Evolutionary conservation across 805 yeast species (phyloP).

Genomic region (Kodamaea hsintzibuensis): DNA sequence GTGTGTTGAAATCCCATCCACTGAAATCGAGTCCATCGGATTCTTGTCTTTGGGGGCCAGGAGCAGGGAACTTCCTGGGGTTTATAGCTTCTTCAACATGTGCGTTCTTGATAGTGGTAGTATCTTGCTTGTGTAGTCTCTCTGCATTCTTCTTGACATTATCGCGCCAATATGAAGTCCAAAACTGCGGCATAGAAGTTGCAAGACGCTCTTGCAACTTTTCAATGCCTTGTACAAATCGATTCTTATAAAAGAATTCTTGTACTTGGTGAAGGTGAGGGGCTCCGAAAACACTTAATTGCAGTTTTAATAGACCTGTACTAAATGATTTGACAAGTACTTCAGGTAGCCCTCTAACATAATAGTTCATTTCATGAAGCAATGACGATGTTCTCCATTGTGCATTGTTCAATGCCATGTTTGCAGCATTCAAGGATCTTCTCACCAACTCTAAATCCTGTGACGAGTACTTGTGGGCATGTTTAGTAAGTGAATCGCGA

Average conservation of each 20-base stretch:
- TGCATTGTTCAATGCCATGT: constrained; percentile 49
- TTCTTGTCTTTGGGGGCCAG: background rate
- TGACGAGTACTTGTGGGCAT: constrained; percentile 25
- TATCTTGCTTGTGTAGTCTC: constrained; percentile 2
- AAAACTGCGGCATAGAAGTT: constrained; percentile 43
- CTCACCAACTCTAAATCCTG: constrained; percentile 44
- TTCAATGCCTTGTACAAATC: constrained; percentile 39
- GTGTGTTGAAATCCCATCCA: constrained; percentile 20
- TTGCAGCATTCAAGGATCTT: constrained; percentile 47
- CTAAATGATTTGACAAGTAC: constrained; percentile 43
- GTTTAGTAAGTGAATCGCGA: constrained; percentile 43
- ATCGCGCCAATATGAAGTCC: constrained; percentile 55
- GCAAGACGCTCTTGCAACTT: constrained; percentile 32
- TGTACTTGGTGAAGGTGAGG: constrained; percentile 57
- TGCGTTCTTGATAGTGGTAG: background rate
- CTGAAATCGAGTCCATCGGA: background rate
- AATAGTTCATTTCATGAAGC: constrained; percentile 68
- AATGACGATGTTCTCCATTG: constrained; percentile 60
- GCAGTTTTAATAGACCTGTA: constrained; percentile 33
- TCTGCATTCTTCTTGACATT: constrained; percentile 30
- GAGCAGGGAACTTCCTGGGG: background rate
- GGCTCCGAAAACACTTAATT: constrained; percentile 51
- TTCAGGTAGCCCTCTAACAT: constrained; percentile 46
- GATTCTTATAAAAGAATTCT: constrained; percentile 52
- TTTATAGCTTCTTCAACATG: background rate